phyloP scores from a whole-genome alignment of 1,284 basidiomycete genomes.

The Ceratorhiza oryzae-sativae region DNA sequence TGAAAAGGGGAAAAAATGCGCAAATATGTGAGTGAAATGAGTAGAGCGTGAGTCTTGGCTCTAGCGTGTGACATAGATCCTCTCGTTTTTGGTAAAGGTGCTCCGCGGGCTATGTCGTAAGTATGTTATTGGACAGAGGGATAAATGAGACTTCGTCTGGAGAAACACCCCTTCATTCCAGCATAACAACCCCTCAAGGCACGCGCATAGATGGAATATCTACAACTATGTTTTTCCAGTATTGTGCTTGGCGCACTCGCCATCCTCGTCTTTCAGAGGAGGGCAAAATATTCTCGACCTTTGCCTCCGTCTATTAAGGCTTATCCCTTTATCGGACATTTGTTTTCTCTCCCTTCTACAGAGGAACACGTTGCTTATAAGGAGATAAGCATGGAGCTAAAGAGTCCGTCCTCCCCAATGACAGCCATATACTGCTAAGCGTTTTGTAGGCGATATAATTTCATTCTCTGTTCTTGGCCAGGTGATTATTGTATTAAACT shows the following conservation, averaged over 20 bases:
- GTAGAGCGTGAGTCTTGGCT: no score
- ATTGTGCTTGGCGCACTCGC: neutral
- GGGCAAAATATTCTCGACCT: neutral
- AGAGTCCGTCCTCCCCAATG: neutral
- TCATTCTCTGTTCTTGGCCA: slow-evolving; percentile 35
- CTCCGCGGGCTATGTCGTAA: no score
- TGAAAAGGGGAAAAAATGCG: no score
- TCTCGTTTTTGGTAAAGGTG: no score
- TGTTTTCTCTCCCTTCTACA: slow-evolving; percentile 3
- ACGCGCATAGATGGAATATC: no score
- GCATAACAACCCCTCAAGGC: no score
- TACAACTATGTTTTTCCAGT: neutral
- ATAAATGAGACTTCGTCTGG: no score
- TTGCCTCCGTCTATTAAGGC: slow-evolving; percentile 17
- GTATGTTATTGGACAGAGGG: no score
- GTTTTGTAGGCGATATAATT: slow-evolving; percentile 17
- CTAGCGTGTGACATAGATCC: no score
- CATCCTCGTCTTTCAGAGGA: neutral
- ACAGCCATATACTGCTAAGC: neutral
- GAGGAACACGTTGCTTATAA: slow-evolving; percentile 20
- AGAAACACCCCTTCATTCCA: no score
- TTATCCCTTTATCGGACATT: slow-evolving; percentile 9
- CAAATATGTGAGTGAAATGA: no score
- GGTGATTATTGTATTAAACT: slow-evolving; percentile 39
- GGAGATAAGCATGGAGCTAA: slow-evolving; percentile 6